Conservation (phyloP, 768 basidiomycete genomes). For the Suillus subaureus region DNA sequence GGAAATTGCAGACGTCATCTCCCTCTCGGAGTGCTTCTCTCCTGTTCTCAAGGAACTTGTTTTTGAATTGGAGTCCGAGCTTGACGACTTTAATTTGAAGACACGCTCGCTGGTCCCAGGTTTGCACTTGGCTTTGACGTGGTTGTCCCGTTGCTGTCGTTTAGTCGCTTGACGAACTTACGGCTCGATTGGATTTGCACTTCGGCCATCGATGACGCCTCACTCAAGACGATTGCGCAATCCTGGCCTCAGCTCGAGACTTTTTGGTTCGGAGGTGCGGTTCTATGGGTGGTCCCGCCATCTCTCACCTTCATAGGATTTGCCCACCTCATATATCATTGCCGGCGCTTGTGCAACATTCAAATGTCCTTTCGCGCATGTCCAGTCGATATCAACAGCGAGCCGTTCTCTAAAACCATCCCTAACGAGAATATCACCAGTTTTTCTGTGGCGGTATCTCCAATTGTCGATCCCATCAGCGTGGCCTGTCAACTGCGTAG, state of each 20-base stretch:
- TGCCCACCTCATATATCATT: neutral
- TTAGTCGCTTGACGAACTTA: neutral
- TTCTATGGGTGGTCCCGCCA: neutral
- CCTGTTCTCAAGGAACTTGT: neutral
- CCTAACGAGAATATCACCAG: neutral
- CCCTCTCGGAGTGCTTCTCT: neutral
- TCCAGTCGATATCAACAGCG: neutral
- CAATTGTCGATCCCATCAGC: neutral
- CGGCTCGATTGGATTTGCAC: neutral
- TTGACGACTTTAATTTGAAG: neutral
- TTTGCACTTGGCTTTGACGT: neutral
- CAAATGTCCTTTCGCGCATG: neutral
- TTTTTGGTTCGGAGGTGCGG: neutral
- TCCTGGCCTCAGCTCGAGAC: neutral
- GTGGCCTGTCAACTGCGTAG: neutral
- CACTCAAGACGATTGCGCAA: neutral
- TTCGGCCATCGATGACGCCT: neutral
- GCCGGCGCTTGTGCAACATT: neutral
- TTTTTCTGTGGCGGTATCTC: neutral
- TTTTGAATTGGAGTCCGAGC: neutral
- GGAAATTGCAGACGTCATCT: neutral
- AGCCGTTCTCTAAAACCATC: neutral
- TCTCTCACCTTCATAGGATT: neutral
- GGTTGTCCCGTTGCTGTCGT: neutral
- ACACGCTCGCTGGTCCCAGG: neutral